Conservation (phyloP, 495 filamentous ascomycete genomes). For the Sporormia fimetaria region DNA sequence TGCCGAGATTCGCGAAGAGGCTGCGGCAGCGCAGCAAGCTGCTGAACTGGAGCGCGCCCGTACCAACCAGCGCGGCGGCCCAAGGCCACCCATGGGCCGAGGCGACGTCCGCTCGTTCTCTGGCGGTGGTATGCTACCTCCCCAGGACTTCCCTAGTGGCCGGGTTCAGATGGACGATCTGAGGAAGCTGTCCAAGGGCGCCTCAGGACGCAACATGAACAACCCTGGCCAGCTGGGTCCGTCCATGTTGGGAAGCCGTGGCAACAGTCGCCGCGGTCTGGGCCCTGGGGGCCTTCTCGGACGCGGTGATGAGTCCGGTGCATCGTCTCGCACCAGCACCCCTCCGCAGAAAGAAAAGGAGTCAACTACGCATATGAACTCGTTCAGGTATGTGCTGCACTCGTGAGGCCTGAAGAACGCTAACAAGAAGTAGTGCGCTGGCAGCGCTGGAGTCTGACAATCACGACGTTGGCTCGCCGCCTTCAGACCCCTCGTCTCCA, state of each 20-base stretch:
- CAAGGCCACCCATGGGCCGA: slow-evolving; percentile 61
- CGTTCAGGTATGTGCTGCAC: slow-evolving; percentile 62
- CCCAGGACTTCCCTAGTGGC: slow-evolving; percentile 60
- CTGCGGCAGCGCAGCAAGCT: slow-evolving; percentile 54
- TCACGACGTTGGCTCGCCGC: slow-evolving; percentile 48
- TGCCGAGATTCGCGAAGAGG: slow-evolving; percentile 77
- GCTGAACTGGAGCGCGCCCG: slow-evolving; percentile 53
- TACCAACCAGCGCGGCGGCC: slow-evolving; percentile 47
- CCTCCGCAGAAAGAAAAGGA: slow-evolving; percentile 57
- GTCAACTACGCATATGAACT: slow-evolving; percentile 61
- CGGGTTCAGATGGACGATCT: slow-evolving; percentile 84
- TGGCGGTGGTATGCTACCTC: slow-evolving; percentile 47
- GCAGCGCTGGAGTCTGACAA: slow-evolving; percentile 43
- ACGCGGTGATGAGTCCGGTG: slow-evolving; percentile 65
- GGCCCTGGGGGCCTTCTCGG: slow-evolving; percentile 60
- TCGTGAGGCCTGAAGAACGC: slow-evolving; percentile 13
- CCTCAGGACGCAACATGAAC: slow-evolving; percentile 43
- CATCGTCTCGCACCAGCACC: slow-evolving; percentile 79
- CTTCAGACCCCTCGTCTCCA: slow-evolving; percentile 49
- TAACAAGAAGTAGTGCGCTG: slow-evolving; percentile 41
- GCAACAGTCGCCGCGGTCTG: slow-evolving; percentile 67
- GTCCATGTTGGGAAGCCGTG: slow-evolving; percentile 62
- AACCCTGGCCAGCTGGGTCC: slow-evolving; percentile 50
- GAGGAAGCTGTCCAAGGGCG: slow-evolving; percentile 55
- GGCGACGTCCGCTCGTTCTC: slow-evolving; percentile 78